A percentile compares a stretch with the other conserved stretches of the same genome.
Conservation (phyloP, 257 asterid genomes). For the Solanum tarapatanum region DNA sequence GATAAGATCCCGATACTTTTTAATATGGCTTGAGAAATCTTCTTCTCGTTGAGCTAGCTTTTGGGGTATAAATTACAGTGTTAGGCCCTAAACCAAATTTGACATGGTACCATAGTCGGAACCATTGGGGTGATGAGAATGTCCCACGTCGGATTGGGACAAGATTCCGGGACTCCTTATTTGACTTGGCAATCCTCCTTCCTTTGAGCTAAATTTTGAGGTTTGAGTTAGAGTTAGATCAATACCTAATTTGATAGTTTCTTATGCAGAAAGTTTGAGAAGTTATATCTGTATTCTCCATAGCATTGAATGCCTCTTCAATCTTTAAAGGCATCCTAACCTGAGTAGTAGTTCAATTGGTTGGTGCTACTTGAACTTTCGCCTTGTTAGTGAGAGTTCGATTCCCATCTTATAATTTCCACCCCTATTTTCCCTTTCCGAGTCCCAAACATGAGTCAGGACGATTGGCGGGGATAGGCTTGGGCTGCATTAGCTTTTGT, state of each 20-base stretch:
- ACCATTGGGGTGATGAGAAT: not conserved
- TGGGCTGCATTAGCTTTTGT: not conserved
- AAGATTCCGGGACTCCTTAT: not conserved
- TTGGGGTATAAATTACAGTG: accelerated
- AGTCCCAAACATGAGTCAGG: not conserved
- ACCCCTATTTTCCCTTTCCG: accelerated
- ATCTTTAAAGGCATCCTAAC: not conserved
- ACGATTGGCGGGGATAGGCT: not conserved
- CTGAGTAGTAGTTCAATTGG: not conserved
- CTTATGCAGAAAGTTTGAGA: not conserved
- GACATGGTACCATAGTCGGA: not conserved
- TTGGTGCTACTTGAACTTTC: not conserved
- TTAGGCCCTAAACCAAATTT: not conserved
- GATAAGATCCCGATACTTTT: not conserved
- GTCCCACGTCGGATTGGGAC: not conserved
- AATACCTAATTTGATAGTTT: not conserved
- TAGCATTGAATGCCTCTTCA: not conserved
- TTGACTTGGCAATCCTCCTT: not conserved
- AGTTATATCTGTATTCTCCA: not conserved
- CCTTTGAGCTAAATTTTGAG: not conserved
- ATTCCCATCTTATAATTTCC: not conserved
- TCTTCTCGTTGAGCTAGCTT: not conserved
- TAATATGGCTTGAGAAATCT: not conserved
- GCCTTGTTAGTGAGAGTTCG: accelerated
- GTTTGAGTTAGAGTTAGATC: not conserved